A percentile compares a stretch with the other conserved stretches of the same genome.
Conservation (phyloP, 768 basidiomycete species). For the Suillus decipiens region DNA sequence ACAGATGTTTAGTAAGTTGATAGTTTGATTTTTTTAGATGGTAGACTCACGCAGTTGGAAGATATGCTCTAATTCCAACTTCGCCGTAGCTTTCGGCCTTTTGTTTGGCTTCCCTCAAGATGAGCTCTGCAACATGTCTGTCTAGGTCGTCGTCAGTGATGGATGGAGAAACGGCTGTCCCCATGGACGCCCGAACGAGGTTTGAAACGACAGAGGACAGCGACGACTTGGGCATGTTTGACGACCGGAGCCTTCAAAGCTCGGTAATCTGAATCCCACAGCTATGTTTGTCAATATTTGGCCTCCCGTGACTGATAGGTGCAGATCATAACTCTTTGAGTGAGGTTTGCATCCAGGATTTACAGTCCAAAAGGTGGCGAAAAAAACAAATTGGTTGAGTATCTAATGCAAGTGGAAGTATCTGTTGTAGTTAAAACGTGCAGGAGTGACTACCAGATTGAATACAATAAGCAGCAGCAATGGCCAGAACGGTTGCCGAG, state of each 20-base stretch:
- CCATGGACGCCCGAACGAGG: slow-evolving; percentile 79
- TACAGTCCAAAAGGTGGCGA: too few species aligned
- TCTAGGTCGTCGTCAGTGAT: slow-evolving; percentile 88
- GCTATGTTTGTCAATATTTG: slow-evolving; percentile 25
- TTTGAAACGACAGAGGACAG: slow-evolving; percentile 84
- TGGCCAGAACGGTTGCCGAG: too few species aligned
- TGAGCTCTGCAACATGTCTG: slow-evolving; percentile 86
- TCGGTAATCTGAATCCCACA: background rate
- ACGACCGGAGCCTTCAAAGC: background rate
- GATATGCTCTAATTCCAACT: slow-evolving; percentile 78
- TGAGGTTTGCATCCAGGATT: too few species aligned
- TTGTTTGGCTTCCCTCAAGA: slow-evolving; percentile 91
- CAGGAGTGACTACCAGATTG: too few species aligned
- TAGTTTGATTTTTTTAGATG: background rate
- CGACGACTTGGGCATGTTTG: slow-evolving; percentile 49
- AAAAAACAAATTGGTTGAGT: too few species aligned
- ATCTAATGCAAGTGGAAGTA: too few species aligned
- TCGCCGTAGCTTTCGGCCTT: slow-evolving; percentile 80
- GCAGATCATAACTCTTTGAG: too few species aligned
- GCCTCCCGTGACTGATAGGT: slow-evolving; percentile 2
- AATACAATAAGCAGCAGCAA: too few species aligned
- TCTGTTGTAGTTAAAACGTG: too few species aligned
- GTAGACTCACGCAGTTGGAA: slow-evolving; percentile 52
- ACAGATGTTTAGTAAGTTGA: slow-evolving; percentile 1
- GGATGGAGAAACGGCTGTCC: slow-evolving; percentile 53